Evolutionary conservation across 202 grass and related monocot genomes (phyloP).

Genomic region (Digitaria exilis): DNA sequence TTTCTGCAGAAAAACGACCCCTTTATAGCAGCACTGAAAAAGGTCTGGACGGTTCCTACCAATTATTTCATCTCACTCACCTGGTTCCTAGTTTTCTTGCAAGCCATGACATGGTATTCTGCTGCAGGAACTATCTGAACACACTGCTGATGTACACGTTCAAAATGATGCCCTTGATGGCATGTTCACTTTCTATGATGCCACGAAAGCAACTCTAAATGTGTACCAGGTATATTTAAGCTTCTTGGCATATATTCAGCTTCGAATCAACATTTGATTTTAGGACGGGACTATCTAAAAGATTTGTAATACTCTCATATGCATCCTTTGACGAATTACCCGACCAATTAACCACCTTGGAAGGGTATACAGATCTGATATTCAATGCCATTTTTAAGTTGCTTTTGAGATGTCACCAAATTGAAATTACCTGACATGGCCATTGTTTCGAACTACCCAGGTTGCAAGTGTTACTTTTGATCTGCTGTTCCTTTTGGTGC

Average conservation of each 20-base stretch:
- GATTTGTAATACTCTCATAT: not conserved
- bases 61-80: slow-evolving; percentile 5
- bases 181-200: slow-evolving; percentile 93
- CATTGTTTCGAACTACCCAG: slow-evolving; percentile 49
- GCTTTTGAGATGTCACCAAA: not conserved
- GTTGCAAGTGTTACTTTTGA: slow-evolving; percentile 97
- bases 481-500: slow-evolving; percentile 75
- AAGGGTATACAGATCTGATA: not conserved
- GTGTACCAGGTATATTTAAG: slow-evolving; percentile 79
- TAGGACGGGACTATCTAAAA: not conserved
- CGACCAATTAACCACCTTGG: not conserved
- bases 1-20: slow-evolving; percentile 93
- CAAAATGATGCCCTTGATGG: slow-evolving; percentile 92
- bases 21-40: slow-evolving; percentile 77
- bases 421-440: slow-evolving; percentile 21
- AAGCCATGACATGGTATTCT: slow-evolving; percentile 29
- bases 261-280: not conserved
- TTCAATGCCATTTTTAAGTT: not conserved
- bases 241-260: slow-evolving; percentile 29
- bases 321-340: not conserved
- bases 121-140: slow-evolving; percentile 84
- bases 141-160: slow-evolving; percentile 78
- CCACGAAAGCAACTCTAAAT: slow-evolving; percentile 77
- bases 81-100: slow-evolving; percentile 22
- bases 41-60: slow-evolving; percentile 44